Evolutionary conservation across 2,329 filamentous ascomycete genomes (phyloP), one percentile per base, ranked within the genome.

Genomic region (Knufia fluminis): DNA sequence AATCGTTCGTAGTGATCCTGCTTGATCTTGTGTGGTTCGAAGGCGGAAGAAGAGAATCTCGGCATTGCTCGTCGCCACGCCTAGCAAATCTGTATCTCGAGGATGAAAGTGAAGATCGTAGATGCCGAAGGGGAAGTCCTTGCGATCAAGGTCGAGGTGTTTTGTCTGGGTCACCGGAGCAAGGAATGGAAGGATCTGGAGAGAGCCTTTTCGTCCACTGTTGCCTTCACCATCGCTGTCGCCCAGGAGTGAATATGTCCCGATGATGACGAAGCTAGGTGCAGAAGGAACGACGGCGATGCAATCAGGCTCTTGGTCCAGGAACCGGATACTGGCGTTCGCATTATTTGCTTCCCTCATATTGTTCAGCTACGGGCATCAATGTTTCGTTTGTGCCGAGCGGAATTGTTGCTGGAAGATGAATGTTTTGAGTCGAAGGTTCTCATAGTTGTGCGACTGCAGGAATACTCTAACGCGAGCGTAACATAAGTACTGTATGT

Each of bases 61-160:
- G 0, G 84, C 86, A 0, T 84, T 86, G 54, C 88, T 95, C 1
- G 85, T 86, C 7, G 87, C 86, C 2, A 83, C 80, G 8, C 81
- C 88, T 47, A 94, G 74, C 2, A 85, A 68, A 24, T 74, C 72
- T 44, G 66, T 68, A 47, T 72, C 64, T 46, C 67, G 61, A 1
- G 77, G 79, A 52, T 83, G 79, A 64, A 96, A 97, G 58, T 90
- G 86, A 24, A 96, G 71, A 63, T 96, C 90, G 47, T 96, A 76
- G 23, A 96, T 76, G 4, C 87, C 90, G 46, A 82, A 87, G 19
- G 52, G 40, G 26, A 59, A 52, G n/a, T 48, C 48, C 4, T 58
- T 26, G 16, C 74, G 49, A 24, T 53, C 52, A 38, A 57, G 49
- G 6, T 44, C 44, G 9, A 56, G 52, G 47, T 10, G 35, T 44